Percentiles rank a stretch among this genome's conserved stretches.
phyloP scores from a whole-genome alignment of 1,284 basidiomycete genomes.

The Fomitopsis betulina region DNA sequence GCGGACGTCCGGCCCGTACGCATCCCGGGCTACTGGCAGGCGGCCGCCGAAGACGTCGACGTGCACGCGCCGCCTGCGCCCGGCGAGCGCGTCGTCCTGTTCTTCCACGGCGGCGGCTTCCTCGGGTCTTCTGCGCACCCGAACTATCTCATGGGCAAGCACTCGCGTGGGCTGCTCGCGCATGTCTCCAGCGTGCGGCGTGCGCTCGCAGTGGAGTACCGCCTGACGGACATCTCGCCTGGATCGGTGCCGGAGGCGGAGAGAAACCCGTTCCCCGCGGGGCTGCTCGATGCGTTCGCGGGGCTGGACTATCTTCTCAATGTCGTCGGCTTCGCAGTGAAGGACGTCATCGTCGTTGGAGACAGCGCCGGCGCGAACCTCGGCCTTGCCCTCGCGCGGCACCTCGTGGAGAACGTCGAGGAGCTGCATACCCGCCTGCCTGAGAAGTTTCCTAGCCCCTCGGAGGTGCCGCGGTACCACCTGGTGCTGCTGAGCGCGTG shows the following conservation, averaged over 20 bases:
- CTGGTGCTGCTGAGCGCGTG: constrained; percentile 38
- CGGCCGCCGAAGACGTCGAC: constrained; percentile 8
- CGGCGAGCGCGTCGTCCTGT: constrained; percentile 17
- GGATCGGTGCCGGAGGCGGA: constrained; percentile 4
- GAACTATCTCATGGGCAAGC: constrained; percentile 23
- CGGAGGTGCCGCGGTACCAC: not conserved
- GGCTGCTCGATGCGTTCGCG: constrained; percentile 37
- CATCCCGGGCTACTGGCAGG: constrained; percentile 16
- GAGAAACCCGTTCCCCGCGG: constrained; percentile 36
- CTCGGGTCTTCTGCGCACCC: constrained; percentile 38
- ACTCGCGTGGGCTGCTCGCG: constrained; percentile 16
- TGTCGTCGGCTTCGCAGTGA: constrained; percentile 30
- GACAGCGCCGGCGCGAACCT: constrained; percentile 76
- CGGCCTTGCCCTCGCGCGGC: constrained; percentile 52
- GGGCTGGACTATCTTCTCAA: constrained; percentile 37
- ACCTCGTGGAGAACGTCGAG: constrained; percentile 25
- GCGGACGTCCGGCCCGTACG: constrained; percentile 13
- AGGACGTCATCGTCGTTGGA: constrained; percentile 57
- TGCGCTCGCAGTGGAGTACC: constrained; percentile 29
- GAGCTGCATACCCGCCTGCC: constrained; percentile 31
- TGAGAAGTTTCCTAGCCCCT: constrained; percentile 30
- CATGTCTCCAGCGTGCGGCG: constrained; percentile 23
- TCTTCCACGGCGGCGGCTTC: constrained; percentile 31
- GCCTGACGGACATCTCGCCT: constrained; percentile 21
- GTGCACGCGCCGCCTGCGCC: constrained; percentile 23